A percentile compares a stretch with the other conserved stretches of the same genome.
Evolutionary conservation across 345 rosid genomes (phyloP).

Genomic region (Salix caprea): DNA sequence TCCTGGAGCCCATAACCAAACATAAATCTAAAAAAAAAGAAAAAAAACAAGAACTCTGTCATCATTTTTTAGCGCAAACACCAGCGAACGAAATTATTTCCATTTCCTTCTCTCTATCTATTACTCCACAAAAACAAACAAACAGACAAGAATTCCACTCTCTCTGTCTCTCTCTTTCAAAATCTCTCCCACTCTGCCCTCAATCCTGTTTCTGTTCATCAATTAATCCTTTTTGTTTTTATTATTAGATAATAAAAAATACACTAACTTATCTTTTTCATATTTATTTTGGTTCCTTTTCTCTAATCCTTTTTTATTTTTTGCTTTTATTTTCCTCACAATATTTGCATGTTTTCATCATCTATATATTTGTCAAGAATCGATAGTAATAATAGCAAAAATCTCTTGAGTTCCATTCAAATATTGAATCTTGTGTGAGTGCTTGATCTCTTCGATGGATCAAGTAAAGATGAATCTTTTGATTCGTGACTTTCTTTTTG

Average conservation of each 20-base stretch:
- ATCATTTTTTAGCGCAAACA: too few species aligned
- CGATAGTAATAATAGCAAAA: not conserved
- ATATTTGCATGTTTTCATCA: not conserved
- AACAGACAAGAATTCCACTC: not conserved
- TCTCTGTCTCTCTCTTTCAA: not conserved
- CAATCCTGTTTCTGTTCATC: not conserved
- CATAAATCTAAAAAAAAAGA: too few species aligned
- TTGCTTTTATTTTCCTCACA: not conserved
- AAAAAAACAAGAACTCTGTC: too few species aligned
- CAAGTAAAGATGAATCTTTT: constrained; percentile 32
- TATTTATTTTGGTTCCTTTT: not conserved
- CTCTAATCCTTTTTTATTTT: not conserved
- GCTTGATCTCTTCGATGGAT: constrained; percentile 26
- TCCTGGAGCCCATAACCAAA: too few species aligned
- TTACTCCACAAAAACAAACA: not conserved
- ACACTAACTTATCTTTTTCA: not conserved
- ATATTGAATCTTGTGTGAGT: not conserved
- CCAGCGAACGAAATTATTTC: too few species aligned
- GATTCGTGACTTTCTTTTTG: constrained; percentile 18
- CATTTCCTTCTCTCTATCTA: not conserved
- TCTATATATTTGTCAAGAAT: not conserved
- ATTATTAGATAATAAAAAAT: not conserved
- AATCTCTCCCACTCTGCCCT: not conserved
- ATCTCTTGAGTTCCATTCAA: not conserved
- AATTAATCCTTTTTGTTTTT: not conserved